Percentiles rank a stretch among this genome's conserved stretches.
These are phyloP conservation scores for Auriscalpium orientale DNA, from an alignment of 768 basidiomycete species.

Conservation along the genomic window DNA sequence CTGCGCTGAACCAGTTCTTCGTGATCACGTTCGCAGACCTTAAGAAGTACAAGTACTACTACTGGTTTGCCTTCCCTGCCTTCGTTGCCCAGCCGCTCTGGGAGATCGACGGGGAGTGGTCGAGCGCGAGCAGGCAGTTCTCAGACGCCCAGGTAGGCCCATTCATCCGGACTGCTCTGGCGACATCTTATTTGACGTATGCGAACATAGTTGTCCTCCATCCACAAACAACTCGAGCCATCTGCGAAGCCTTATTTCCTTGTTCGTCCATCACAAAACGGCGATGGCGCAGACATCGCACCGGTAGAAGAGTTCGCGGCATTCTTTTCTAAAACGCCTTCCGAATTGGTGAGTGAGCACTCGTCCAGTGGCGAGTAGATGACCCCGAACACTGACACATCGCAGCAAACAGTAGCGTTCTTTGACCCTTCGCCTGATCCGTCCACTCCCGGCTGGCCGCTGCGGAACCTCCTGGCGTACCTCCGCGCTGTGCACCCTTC, in stretches of 20 bases:
- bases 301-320: constrained; percentile 47
- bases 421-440: constrained; percentile 73
- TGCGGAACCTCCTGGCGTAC: constrained; percentile 86
- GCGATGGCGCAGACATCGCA: constrained; percentile 34
- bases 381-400: background rate
- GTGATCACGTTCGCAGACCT: constrained; percentile 93
- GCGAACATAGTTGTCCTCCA: constrained; percentile 37
- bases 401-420: constrained; percentile 24
- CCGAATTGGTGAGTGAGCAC: constrained; percentile 31
- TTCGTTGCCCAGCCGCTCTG: constrained; percentile 85
- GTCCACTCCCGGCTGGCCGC: constrained; percentile 68
- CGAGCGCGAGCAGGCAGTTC: constrained; percentile 37
- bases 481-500: constrained; percentile 54
- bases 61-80: constrained; percentile 98
- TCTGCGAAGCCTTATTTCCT: constrained; percentile 54
- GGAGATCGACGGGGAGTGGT: constrained; percentile 72
- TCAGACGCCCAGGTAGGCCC: constrained; percentile 32
- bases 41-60: constrained; percentile 96
- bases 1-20: constrained; percentile 68
- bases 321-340: constrained; percentile 46
- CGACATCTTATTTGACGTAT: background rate
- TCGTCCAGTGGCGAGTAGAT: background rate
- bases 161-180: background rate
- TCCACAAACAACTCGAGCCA: constrained; percentile 42
- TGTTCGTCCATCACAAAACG: constrained; percentile 30